Evolutionary conservation across 2,329 filamentous ascomycete genomes (phyloP), one percentile per base, ranked within the genome.

Genomic region (Fusarium chuoi): DNA sequence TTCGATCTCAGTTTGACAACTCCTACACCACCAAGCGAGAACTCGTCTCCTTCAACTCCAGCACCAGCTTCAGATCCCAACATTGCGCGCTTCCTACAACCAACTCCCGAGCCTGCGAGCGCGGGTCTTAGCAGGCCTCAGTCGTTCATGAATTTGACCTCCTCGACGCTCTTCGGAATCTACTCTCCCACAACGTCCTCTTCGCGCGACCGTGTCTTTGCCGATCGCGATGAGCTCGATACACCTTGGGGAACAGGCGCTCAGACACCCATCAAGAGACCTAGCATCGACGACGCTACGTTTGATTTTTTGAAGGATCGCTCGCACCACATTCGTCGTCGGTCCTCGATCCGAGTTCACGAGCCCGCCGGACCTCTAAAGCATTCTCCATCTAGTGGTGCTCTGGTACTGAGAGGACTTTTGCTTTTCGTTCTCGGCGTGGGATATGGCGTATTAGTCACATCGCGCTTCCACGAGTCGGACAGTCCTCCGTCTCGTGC

Each of bases 101-200:
- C 85, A 71, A 87, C 78, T 9, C 74, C 79, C 49, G 78, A 81
- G 36, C 75, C 78, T 45, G 56, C 38, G 44, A 78, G 54, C 84
- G 58, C 38, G 45, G 75, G 52, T 83, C 88, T 90, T 74, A 92
- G 89, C 79, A 90, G 94, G 66, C 93, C 92, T 30, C 90, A 92
- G 74, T 98, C 94, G 15, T 89, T 94, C 65, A 86, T 95, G 79
- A 97, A 98, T 80, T 88, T 99, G 68, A 98, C 94, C 8, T 92
- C 93, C 15, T 95, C 94, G 5, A 98, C 96, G 0, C 89, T 99
- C 10, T 93, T 93, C 76, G 96, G 96, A 62, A 99, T 99, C 78
- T 99, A 97, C 85, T 91, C 91, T 17, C 91, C 90, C 12, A 89
- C 89, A 2, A 87, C 88, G 38, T 89, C 89, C 68, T 88, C 89